Evolutionary conservation across 768 basidiomycete genomes (phyloP), one percentile per base, ranked within the genome.

Genomic region (Cystofilobasidium capitatum): DNA sequence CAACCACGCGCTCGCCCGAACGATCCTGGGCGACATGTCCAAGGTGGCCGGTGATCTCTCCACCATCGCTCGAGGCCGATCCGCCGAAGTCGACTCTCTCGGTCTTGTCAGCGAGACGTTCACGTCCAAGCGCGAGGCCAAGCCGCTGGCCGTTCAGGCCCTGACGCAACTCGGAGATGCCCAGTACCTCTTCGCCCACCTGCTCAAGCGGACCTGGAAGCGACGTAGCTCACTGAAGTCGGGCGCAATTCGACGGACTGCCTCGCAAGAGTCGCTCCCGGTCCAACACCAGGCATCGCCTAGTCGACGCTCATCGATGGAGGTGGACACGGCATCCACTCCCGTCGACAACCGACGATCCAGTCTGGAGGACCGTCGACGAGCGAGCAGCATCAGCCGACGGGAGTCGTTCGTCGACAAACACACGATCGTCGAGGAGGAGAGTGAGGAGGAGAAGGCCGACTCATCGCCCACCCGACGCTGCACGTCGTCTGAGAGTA

Each of bases 121-220:
- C n/a, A 26, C 29, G 10, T 3, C 36, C 12, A 13, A 20, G 36
- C 51, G 51, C 29, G 63, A 40, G 8, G 31, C 26, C 7, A 54
- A 39, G 24, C 35, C 29, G 8, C 24, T 55, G 3, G 63, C 63
- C 36, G 26, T 26, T 4, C 36, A 61, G 40, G 59, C 66, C 9
- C 24, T 58, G n/a, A 47, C 55, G 1, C 54, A 68, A 33, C 60
- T 68, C 55, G 66, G 54, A n/a, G 61, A 68, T 33, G 66, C 66
- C 31, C 61, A 68, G 61, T 58, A 45, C 33, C 35, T 63, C 31
- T 33, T 63, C 40, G 66, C 66, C 1, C 66, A 68, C 42, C 61
- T 68, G 12, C 62, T 63, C 61, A 68, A 68, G 62, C 47, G 66
- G 16, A 49, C 61, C 22, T 68, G 66, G 66, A 42, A 47, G 22